phyloP scores from a whole-genome alignment of 306 rosid genomes.

The Trifolium repens region DNA sequence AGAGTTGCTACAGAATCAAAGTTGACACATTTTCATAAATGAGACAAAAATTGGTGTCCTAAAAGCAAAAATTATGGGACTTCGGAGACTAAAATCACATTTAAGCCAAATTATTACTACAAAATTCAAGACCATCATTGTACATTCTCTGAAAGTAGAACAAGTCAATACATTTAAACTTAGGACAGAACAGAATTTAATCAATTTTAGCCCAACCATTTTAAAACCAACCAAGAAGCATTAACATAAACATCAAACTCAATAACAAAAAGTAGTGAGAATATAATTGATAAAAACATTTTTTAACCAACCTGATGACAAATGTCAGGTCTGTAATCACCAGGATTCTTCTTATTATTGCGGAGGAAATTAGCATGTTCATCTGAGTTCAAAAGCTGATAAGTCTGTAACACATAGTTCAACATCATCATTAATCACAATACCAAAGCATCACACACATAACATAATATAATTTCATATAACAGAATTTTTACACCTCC shows the following conservation, averaged over 20 bases:
- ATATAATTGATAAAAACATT: not conserved
- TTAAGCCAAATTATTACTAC: not conserved
- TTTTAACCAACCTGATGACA: constrained; percentile 66
- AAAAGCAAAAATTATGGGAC: not conserved
- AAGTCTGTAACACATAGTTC: constrained; percentile 40
- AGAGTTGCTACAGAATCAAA: not conserved
- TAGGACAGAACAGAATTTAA: not conserved
- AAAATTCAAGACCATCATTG: not conserved
- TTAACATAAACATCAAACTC: constrained; percentile 6
- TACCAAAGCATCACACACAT: constrained; percentile 1
- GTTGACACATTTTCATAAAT: not conserved
- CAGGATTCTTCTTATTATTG: constrained; percentile 70
- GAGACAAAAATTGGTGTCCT: not conserved
- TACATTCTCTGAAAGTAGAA: not conserved
- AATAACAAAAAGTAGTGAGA: not conserved
- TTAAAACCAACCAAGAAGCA: not conserved
- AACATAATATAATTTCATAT: not conserved
- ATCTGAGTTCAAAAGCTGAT: constrained; percentile 83
- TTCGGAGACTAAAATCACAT: not conserved
- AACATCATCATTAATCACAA: not conserved
- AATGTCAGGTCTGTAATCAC: constrained; percentile 81
- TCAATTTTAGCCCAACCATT: not conserved
- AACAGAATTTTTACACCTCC: too few species aligned
- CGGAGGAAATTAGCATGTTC: constrained; percentile 74
- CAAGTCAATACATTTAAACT: not conserved